Evolutionary conservation across 176 grass and related monocot genomes (phyloP).

Genomic region (Themeda triandra): DNA sequence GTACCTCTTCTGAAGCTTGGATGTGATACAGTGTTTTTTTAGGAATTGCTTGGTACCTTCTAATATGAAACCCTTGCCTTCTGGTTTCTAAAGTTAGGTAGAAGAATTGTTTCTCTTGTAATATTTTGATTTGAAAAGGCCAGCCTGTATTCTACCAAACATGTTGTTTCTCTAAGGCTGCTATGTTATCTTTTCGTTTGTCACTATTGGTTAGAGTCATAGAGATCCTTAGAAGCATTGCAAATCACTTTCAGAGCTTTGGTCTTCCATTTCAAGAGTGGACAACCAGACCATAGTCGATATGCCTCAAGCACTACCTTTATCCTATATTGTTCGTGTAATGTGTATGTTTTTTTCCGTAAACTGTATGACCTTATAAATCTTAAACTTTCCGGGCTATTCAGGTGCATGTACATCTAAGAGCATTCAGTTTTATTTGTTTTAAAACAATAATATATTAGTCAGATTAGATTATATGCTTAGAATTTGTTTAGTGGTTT

Average conservation of each 20-base stretch:
- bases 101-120: conserved; percentile 13
- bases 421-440: background rate
- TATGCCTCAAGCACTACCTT: conserved; percentile 2
- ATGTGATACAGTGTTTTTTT: conserved; percentile 22
- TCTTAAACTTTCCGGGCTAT: background rate
- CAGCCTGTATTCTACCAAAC: conserved; percentile 34
- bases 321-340: background rate
- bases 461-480: background rate
- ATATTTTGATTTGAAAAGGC: conserved; percentile 24
- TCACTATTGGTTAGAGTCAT: conserved; percentile 8
- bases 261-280: background rate
- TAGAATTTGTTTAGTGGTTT: background rate
- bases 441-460: background rate
- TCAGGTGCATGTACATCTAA: background rate
- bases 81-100: conserved; percentile 39
- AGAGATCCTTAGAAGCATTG: conserved; percentile 36
- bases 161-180: conserved; percentile 29
- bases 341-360: conserved; percentile 4
- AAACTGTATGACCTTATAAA: background rate
- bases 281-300: background rate
- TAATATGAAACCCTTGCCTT: conserved; percentile 31
- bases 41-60: conserved; percentile 36
- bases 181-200: conserved; percentile 38
- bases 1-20: conserved; percentile 24
- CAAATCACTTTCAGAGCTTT: conserved; percentile 2